Evolutionary conservation across 306 rosid genomes (phyloP).

Genomic region (Glycine soja): DNA sequence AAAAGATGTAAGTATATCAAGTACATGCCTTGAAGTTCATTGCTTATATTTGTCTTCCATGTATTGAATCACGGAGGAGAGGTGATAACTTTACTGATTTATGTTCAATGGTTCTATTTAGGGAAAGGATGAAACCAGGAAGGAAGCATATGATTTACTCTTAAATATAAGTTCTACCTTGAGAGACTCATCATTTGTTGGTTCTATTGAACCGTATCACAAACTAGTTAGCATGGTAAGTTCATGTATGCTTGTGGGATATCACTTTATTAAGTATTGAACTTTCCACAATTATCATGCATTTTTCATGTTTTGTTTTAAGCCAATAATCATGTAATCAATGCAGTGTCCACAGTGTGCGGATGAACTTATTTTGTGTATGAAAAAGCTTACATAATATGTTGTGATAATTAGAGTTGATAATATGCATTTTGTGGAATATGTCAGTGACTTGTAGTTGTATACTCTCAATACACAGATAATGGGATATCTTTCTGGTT

Average conservation of each 20-base stretch:
- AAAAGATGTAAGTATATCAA: slow-evolving; percentile 74
- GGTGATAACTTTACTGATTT: slow-evolving; percentile 40
- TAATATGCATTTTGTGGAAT: slow-evolving; percentile 39
- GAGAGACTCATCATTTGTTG: slow-evolving; percentile 54
- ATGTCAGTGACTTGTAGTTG: slow-evolving; percentile 15
- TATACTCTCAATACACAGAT: slow-evolving; percentile 58
- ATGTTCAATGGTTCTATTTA: slow-evolving; percentile 44
- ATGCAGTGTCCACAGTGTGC: slow-evolving; percentile 15
- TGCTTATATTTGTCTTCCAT: slow-evolving; percentile 22
- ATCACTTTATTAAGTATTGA: slow-evolving; percentile 1
- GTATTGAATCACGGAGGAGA: slow-evolving; percentile 28
- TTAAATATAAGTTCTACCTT: slow-evolving; percentile 71
- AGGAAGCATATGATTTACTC: slow-evolving; percentile 80
- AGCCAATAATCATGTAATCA: slow-evolving; percentile 23
- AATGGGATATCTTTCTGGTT: slow-evolving; percentile 89
- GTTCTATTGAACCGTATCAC: slow-evolving; percentile 64
- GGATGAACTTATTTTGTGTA: slow-evolving; percentile 24
- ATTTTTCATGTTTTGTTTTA: slow-evolving; percentile 20
- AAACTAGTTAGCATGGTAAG: slow-evolving; percentile 87
- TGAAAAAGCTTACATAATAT: neutral
- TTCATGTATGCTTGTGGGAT: slow-evolving; percentile 23
- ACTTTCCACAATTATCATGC: slow-evolving; percentile 6
- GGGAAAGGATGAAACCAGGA: slow-evolving; percentile 81
- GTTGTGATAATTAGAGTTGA: slow-evolving; percentile 32
- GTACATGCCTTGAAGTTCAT: slow-evolving; percentile 35